Percentiles rank a stretch among this genome's conserved stretches.
phyloP scores from a whole-genome alignment of 1,284 basidiomycete genomes.

The Coniferiporia sulphurascens region DNA sequence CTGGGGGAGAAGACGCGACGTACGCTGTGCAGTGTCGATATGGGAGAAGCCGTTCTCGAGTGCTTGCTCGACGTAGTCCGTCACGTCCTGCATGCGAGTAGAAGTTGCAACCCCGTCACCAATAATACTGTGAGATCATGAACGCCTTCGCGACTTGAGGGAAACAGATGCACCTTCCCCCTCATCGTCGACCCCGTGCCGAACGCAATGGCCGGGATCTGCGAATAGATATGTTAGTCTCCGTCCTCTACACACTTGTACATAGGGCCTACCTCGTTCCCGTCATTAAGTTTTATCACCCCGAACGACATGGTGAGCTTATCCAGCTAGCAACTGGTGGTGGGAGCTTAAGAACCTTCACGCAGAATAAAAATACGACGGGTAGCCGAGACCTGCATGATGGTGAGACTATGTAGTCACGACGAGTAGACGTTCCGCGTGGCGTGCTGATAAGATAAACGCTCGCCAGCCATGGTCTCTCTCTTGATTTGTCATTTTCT shows the following conservation, averaged over 20 bases:
- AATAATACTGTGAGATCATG: neutral
- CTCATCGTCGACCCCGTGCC: conserved; percentile 48
- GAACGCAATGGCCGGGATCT: conserved; percentile 56
- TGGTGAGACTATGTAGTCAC: neutral
- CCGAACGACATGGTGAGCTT: conserved; percentile 43
- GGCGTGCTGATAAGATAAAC: neutral
- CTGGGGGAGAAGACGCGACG: neutral
- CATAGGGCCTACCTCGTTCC: conserved; percentile 32
- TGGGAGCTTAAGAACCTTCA: neutral
- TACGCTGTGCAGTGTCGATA: conserved; percentile 27
- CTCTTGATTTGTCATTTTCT: no score
- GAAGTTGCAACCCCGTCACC: no score
- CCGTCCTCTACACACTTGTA: neutral
- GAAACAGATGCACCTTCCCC: conserved; percentile 25
- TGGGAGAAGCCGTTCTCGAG: conserved; percentile 29
- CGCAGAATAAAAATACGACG: neutral
- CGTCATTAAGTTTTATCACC: conserved; percentile 46
- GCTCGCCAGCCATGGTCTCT: neutral
- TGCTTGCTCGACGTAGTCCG: conserved; percentile 32
- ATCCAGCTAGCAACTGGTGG: neutral
- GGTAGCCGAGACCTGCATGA: neutral
- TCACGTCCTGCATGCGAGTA: conserved; percentile 27
- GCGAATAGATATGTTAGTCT: neutral
- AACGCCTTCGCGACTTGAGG: neutral
- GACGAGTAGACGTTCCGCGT: neutral